Evolutionary conservation across 1,284 basidiomycete genomes (phyloP), one percentile per base, ranked within the genome.

Genomic region (Athelia sp.): DNA sequence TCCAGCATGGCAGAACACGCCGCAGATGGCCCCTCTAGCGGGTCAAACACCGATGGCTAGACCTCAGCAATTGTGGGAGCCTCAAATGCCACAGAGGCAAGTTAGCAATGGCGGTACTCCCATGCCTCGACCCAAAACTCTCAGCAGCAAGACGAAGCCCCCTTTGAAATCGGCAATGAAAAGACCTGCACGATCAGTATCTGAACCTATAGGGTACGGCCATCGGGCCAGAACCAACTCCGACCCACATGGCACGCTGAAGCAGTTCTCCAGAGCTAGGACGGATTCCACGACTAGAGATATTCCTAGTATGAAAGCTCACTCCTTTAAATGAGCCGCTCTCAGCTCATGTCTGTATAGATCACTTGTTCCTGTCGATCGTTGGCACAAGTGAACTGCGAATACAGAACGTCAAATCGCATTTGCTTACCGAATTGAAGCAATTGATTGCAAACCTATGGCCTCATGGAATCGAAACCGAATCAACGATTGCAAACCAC

Each of bases 391-490:
- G 66, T 50, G 69, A 73, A 51, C 54, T 78, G 38, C 66, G 64
- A 23, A 50, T 78, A 15, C 67, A 67, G 34, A 73, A 74, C 49
- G 57, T 78, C 26, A 60, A 63, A 50, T 63, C 68, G 35, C 55
- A 61, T 13, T 67, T 64, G 0, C 58, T 70, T 3, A 71, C 73
- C 31, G 69, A 70, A 48, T 62, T 78, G 21, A 62, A 66, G 38
- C 71, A 76, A 48, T 57, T 59, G 3, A 57, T 79, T 21, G 55
- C 74, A 31, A 65, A 69, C 15, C 72, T 75, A 62, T 78, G 75
- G 75, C 76, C 72, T 14, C 62, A 68, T 3, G 76, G 76, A 4
- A 61, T 73, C 44, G 60, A 64, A 2, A 38, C 45, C 29, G 60
- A 63, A 59, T 63, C 23, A 58, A 58, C 29, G 55, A 52, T 9